These are phyloP conservation scores for Penicillium sp. DNA, from an alignment of 2,329 filamentous ascomycete species.

Conservation along the genomic window DNA sequence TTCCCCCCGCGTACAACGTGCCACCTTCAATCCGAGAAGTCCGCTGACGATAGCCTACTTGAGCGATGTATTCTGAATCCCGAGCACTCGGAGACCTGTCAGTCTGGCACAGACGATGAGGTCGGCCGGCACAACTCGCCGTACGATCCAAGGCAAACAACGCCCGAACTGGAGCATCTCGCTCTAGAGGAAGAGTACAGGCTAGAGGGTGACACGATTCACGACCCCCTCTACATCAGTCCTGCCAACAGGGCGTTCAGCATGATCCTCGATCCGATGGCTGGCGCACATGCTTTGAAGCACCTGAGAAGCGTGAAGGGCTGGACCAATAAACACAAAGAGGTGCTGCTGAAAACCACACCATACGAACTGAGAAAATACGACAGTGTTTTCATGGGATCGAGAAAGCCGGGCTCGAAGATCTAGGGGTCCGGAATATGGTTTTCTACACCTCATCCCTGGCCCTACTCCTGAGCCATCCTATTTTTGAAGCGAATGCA, in stretches of 20 bases:
- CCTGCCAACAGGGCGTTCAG: slow-evolving; percentile 27
- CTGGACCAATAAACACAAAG: slow-evolving; percentile 27
- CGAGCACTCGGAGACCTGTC: slow-evolving; percentile 22
- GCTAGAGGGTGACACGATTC: slow-evolving; percentile 15
- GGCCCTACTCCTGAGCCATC: too few relatives aligned
- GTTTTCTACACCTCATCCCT: background rate
- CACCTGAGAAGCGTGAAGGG: slow-evolving; percentile 24
- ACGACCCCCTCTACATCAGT: slow-evolving; percentile 26
- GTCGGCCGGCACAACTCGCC: slow-evolving; percentile 28
- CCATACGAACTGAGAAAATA: slow-evolving; percentile 17
- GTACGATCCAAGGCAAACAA: slow-evolving; percentile 27
- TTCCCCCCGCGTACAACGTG: background rate
- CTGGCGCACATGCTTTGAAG: slow-evolving; percentile 14
- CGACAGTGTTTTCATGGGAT: slow-evolving; percentile 13
- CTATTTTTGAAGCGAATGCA: too few relatives aligned
- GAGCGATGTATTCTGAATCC: slow-evolving; percentile 24
- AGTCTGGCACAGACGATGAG: slow-evolving; percentile 31
- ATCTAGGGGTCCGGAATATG: background rate
- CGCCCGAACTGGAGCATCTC: slow-evolving; percentile 21
- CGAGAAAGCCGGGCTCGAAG: slow-evolving; percentile 13
- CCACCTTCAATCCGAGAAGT: slow-evolving; percentile 1
- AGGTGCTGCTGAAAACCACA: slow-evolving; percentile 16
- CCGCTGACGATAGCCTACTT: background rate
- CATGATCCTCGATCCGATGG: slow-evolving; percentile 20
- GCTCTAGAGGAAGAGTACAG: slow-evolving; percentile 26